Evolutionary conservation across 1,284 basidiomycete species (phyloP).

Genomic region (Anthracocystis walkeri): DNA sequence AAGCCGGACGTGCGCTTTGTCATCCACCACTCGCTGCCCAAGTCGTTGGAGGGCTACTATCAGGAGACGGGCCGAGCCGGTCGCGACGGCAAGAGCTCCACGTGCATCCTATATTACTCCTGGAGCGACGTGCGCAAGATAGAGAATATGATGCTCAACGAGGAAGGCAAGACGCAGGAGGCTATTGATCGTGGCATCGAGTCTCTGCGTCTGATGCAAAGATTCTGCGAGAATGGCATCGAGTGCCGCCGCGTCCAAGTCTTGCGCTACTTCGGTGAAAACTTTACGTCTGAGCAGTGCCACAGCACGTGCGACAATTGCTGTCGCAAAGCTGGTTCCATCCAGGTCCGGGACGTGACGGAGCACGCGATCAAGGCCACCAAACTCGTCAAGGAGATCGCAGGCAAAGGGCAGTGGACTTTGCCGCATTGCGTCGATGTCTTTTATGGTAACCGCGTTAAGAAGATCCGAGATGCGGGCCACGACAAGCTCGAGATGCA

Average conservation of each 20-base stretch:
- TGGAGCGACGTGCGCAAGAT: slow-evolving; percentile 74
- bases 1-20: slow-evolving; percentile 85
- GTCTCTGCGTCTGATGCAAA: slow-evolving; percentile 75
- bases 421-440: slow-evolving; percentile 73
- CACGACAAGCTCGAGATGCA: slow-evolving; percentile 73
- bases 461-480: slow-evolving; percentile 73
- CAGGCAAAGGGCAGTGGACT: slow-evolving; percentile 71
- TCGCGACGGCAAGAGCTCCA: slow-evolving; percentile 76
- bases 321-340: slow-evolving; percentile 43
- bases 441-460: slow-evolving; percentile 76
- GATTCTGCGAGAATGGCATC: slow-evolving; percentile 83
- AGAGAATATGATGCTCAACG: slow-evolving; percentile 73
- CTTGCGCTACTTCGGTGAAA: slow-evolving; percentile 79
- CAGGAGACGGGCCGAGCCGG: slow-evolving; percentile 89
- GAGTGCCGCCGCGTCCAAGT: slow-evolving; percentile 89
- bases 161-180: slow-evolving; percentile 72
- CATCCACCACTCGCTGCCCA: slow-evolving; percentile 80
- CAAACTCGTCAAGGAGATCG: slow-evolving; percentile 74
- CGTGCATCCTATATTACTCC: slow-evolving; percentile 72
- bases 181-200: slow-evolving; percentile 76
- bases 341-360: slow-evolving; percentile 73
- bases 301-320: slow-evolving; percentile 82
- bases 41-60: slow-evolving; percentile 79
- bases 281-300: slow-evolving; percentile 76
- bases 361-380: slow-evolving; percentile 73